Conservation (phyloP, 164 flowering plant genomes). For the Vitis amurensis region DNA sequence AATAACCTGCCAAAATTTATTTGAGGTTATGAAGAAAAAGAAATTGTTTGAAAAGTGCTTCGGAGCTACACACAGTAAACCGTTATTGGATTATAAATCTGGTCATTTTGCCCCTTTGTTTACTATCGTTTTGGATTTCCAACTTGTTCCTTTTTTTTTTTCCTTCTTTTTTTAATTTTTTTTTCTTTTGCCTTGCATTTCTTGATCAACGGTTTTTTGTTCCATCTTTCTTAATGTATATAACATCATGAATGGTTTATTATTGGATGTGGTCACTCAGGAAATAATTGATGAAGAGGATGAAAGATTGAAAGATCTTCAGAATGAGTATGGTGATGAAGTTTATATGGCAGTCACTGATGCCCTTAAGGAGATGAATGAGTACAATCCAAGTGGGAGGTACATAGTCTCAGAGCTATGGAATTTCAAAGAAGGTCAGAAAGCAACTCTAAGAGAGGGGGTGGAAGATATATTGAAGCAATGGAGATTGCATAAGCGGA, state of each 20-base stretch:
- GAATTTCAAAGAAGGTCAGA: slow-evolving; percentile 33
- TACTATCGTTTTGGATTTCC: not conserved
- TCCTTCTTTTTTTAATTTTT: not conserved
- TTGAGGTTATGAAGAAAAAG: too few relatives aligned
- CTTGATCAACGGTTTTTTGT: not conserved
- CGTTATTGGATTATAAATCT: too few relatives aligned
- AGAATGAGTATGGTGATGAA: slow-evolving; percentile 38
- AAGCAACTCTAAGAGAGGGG: slow-evolving; percentile 40
- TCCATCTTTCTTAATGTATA: not conserved
- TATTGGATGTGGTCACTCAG: slow-evolving; percentile 18
- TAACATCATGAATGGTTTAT: not conserved
- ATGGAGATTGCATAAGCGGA: slow-evolving; percentile 22
- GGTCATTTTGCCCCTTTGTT: too few relatives aligned
- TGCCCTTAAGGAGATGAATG: slow-evolving; percentile 39
- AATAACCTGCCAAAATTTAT: too few relatives aligned
- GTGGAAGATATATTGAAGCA: slow-evolving; percentile 21
- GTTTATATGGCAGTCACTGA: slow-evolving; percentile 32
- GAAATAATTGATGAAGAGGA: slow-evolving; percentile 45
- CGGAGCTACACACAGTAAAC: too few relatives aligned
- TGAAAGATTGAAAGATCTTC: slow-evolving; percentile 32
- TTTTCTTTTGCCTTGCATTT: not conserved
- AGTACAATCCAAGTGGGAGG: slow-evolving; percentile 53
- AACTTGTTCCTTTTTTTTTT: too few relatives aligned
- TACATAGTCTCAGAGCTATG: slow-evolving; percentile 42
- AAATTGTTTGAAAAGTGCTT: too few relatives aligned